Percentiles rank a stretch among this genome's conserved stretches.
These are phyloP conservation scores for Phytopythium delawarense DNA, from an alignment of 352 stramenopile species.

Conservation along the genomic window DNA sequence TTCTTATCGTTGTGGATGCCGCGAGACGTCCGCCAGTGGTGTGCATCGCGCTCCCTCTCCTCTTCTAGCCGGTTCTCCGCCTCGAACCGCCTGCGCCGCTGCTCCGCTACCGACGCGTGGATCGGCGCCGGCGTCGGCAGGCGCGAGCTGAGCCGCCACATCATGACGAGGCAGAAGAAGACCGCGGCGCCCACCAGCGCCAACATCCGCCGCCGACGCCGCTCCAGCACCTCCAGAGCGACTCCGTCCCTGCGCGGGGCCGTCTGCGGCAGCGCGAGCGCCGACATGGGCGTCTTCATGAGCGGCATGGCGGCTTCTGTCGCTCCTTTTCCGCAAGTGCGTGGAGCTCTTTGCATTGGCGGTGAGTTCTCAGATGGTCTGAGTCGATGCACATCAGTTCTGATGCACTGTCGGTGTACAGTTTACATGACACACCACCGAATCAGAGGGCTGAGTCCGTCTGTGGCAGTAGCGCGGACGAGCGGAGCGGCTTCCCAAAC, in stretches of 20 bases:
- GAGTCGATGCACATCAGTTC: neutral
- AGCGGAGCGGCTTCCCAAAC: neutral
- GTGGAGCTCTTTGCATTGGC: neutral
- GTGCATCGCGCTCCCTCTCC: constrained; percentile 11
- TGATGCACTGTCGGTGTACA: neutral
- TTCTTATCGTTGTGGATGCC: constrained; percentile 69
- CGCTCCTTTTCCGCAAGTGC: constrained; percentile 1
- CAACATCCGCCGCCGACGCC: constrained; percentile 15
- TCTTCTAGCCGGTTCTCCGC: constrained; percentile 12
- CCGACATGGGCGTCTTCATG: constrained; percentile 47
- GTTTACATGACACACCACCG: neutral
- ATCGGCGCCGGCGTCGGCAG: constrained; percentile 27
- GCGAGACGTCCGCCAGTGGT: constrained; percentile 10
- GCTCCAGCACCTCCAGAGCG: constrained; percentile 8
- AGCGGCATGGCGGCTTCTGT: neutral
- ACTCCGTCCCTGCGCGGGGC: constrained; percentile 13
- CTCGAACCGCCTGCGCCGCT: constrained; percentile 15
- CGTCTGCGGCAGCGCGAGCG: constrained; percentile 48
- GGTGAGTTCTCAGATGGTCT: neutral
- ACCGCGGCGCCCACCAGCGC: constrained; percentile 19
- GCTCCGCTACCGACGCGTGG: constrained; percentile 17
- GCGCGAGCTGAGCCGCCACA: constrained; percentile 33
- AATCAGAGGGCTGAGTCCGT: neutral
- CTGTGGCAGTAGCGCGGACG: neutral
- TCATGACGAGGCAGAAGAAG: constrained; percentile 33